Base-by-base conservation (phyloP, 768 basidiomycete species). In the Xanthoconium stramineum region DNA sequence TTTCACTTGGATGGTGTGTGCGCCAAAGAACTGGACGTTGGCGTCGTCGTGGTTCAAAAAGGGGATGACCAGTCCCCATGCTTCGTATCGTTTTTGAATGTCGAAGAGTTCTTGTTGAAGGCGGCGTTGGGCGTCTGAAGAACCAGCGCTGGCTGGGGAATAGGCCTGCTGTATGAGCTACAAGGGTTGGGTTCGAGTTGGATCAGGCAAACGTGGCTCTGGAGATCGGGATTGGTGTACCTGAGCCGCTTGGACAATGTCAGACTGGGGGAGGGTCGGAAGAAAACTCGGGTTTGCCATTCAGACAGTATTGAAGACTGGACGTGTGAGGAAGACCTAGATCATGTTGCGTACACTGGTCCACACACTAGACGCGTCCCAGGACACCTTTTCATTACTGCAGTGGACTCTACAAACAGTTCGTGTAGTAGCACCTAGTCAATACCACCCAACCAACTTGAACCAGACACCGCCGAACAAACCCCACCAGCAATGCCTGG, bases 11-110 rank as follows among this genome's bases (percentile, higher is more conserved):
- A 88, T 83, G 0, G 92, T 97, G 64, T 97, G 94, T 6, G 94
- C 94, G 3, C 94, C 93, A 65, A 93, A 96, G 79, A 96, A 98
- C 69, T 94, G 89, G 11, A 96, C 91, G 65, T 92, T 92, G 50
- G 80, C 79, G 70, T 95, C 88, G 30, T 77, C 73, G 64, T 88
- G 78, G 14, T 84, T 78, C 28, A 94, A 73, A 59, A 94, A 80
- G 0, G 91, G 91, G 36, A 89, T 78, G 19, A 93, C 83, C 46
- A 94, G 74, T 10, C 89, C 91, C 92, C 91, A 94, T 4, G 89
- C 89, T 63, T 89, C 89, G 52, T 81, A 84, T 50, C 78, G 75
- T 63, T 86, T 88, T 70, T 91, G 89, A 12, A 90, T 80, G 57
- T 89, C 86, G 59, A 87, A 88, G 6, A 90, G 79, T 56, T 89